Conservation (phyloP, 2,329 filamentous ascomycete species). For the Cladosporium sp. region DNA sequence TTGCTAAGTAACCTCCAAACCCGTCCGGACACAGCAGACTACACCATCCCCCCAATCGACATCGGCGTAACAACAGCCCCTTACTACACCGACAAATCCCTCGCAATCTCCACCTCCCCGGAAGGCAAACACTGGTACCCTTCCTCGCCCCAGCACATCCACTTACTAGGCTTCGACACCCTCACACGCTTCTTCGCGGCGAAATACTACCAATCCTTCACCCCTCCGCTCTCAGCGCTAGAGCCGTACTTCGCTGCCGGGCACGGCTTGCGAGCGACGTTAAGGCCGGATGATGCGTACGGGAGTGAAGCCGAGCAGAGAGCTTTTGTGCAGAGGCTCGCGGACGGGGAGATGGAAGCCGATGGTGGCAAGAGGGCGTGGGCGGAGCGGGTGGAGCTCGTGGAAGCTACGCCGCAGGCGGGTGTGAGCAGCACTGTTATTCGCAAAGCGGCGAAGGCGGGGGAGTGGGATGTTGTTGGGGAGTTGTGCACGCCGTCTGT, state of each 20-base stretch:
- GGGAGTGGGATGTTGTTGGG: constrained; percentile 51
- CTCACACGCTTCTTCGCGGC: constrained; percentile 71
- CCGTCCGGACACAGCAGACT: not conserved
- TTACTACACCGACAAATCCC: constrained; percentile 72
- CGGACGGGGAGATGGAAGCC: constrained; percentile 46
- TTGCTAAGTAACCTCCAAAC: constrained; percentile 34
- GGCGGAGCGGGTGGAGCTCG: constrained; percentile 61
- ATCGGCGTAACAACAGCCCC: constrained; percentile 70
- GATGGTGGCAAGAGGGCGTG: constrained; percentile 60
- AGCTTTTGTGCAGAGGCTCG: constrained; percentile 55
- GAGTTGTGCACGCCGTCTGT: constrained; percentile 60
- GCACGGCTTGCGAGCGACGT: constrained; percentile 63
- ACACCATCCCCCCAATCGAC: constrained; percentile 48
- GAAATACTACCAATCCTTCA: constrained; percentile 61
- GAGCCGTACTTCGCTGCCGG: constrained; percentile 61
- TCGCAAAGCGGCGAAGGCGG: constrained; percentile 54
- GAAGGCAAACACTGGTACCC: constrained; percentile 38
- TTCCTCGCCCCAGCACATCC: constrained; percentile 55
- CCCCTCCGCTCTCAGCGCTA: constrained; percentile 55
- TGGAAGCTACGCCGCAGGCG: constrained; percentile 51
- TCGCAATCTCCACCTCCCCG: constrained; percentile 50
- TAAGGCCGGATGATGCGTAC: constrained; percentile 63
- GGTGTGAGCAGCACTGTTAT: constrained; percentile 63
- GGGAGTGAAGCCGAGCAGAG: constrained; percentile 58
- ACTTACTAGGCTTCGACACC: constrained; percentile 75